These are phyloP conservation scores for Rhynchospora pubera DNA, from an alignment of 176 grass and related monocot genomes.

Conservation along the genomic window DNA sequence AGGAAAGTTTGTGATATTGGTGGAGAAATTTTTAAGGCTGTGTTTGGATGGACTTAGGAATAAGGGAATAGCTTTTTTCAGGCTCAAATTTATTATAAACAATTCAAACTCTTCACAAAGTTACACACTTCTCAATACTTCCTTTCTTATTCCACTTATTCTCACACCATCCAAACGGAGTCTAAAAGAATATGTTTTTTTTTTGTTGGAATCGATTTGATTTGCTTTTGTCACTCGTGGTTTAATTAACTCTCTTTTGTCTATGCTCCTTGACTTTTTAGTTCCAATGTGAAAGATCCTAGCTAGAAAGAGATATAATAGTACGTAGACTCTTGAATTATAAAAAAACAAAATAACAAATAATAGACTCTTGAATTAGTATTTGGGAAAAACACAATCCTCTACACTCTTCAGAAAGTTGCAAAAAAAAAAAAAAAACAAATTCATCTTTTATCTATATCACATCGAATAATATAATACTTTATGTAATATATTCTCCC, in stretches of 20 bases:
- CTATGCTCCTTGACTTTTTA: background rate
- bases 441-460: background rate
- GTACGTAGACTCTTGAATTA: background rate
- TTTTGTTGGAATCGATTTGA: background rate
- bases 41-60: too few species aligned
- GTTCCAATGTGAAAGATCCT: background rate
- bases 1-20: too few species aligned
- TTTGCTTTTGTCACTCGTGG: background rate
- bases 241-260: background rate
- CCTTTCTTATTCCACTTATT: too few species aligned
- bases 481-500: background rate
- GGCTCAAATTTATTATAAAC: too few species aligned
- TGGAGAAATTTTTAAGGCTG: too few species aligned
- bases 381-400: background rate
- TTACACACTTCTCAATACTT: too few species aligned
- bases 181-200: background rate
- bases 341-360: too few species aligned
- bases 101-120: too few species aligned
- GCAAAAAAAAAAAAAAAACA: too few species aligned
- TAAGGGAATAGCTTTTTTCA: too few species aligned
- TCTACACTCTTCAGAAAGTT: background rate
- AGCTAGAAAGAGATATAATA: background rate
- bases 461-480: background rate
- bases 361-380: background rate
- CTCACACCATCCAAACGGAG: too few species aligned